phyloP scores from a whole-genome alignment of 192 early-diverging fungal genomes.

The Rhizophagus sp. region DNA sequence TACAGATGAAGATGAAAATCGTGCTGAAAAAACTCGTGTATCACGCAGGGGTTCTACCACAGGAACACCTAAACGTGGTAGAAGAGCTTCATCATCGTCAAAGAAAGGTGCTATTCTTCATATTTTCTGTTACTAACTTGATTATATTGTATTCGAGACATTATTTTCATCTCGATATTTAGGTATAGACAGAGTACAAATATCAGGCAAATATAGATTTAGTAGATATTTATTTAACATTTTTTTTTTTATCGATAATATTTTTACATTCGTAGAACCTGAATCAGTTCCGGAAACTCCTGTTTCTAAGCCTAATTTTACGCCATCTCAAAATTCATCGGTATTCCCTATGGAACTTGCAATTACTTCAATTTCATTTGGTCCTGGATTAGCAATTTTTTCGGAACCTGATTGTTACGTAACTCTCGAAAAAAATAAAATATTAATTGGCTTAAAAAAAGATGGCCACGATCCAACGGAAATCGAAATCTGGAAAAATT shows the following conservation, averaged over 20 bases:
- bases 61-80: not conserved
- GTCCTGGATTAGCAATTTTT: constrained; percentile 36
- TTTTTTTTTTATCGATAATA: not conserved
- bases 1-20: constrained; percentile 26
- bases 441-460: constrained; percentile 39
- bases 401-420: constrained; percentile 42
- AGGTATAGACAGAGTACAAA: not conserved
- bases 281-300: not conserved
- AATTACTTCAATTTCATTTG: constrained; percentile 43
- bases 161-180: not conserved
- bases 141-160: not conserved
- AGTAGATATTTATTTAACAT: not conserved
- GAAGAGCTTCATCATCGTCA: constrained; percentile 11
- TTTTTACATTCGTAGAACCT: not conserved
- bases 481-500: constrained; percentile 46
- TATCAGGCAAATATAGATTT: not conserved
- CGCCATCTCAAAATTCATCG: constrained; percentile 25
- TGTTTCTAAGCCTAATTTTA: constrained; percentile 25
- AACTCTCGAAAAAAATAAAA: constrained; percentile 37
- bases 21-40: not conserved
- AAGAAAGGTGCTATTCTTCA: constrained; percentile 14
- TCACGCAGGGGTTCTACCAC: not conserved
- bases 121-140: not conserved
- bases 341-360: constrained; percentile 40
- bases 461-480: constrained; percentile 34